A percentile compares a stretch with the other conserved stretches of the same genome.
phyloP scores from a whole-genome alignment of 352 stramenopile genomes.

The Globisporangium cylindrosporum region DNA sequence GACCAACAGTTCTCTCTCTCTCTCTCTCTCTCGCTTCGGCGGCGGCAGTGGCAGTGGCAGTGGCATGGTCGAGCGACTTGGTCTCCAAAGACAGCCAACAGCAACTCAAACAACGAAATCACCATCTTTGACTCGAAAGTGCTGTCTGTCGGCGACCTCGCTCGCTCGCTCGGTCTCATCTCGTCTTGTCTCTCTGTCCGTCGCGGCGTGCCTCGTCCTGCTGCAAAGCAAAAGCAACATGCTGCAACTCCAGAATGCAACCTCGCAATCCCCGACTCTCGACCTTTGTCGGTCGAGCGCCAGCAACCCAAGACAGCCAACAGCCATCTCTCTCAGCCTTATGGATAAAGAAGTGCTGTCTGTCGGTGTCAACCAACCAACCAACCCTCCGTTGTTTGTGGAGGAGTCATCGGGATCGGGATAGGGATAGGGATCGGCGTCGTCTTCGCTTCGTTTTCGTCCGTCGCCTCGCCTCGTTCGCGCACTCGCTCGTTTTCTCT shows the following conservation, averaged over 20 bases:
- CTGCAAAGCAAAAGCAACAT: neutral
- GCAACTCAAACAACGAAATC: conserved; percentile 2
- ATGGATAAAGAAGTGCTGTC: too few species aligned
- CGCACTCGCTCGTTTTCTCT: too few species aligned
- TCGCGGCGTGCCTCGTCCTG: neutral
- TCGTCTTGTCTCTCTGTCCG: neutral
- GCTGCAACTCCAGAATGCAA: neutral
- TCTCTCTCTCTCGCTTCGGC: neutral
- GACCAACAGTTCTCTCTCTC: neutral
- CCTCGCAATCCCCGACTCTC: too few species aligned
- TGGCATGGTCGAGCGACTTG: neutral
- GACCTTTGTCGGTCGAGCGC: too few species aligned
- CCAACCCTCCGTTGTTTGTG: too few species aligned
- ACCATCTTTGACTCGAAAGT: conserved; percentile 7
- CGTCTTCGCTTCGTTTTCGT: too few species aligned
- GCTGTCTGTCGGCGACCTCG: neutral
- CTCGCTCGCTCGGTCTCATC: too few species aligned
- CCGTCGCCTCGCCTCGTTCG: too few species aligned
- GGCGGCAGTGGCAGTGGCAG: too few species aligned
- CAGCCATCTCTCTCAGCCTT: neutral
- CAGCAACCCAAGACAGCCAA: neutral
- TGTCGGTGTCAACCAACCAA: too few species aligned
- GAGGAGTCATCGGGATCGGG: too few species aligned
- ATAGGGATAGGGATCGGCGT: too few species aligned
- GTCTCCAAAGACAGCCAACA: conserved; percentile 6